Base-by-base conservation (phyloP, 164 flowering plant species). In the Magnolia sinica region DNA sequence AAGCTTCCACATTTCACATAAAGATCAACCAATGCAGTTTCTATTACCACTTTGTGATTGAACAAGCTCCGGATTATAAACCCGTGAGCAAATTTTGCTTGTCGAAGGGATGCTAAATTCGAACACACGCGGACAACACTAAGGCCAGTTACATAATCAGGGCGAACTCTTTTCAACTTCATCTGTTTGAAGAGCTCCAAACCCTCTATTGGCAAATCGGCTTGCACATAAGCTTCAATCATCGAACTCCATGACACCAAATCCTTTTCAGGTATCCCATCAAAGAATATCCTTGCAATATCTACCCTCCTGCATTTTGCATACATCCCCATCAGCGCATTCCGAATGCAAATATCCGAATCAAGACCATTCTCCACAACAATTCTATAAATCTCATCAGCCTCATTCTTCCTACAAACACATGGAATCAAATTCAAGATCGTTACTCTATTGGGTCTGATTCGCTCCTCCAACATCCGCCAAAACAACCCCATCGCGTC, bases 161-260 rank as follows among this genome's bases (percentile, higher is more conserved):
- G 82, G 31, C 27, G 16, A 37, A 76, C 10, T 29, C 74, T 64
- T 31, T 71, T 79, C 51, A 72, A 55, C 22, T 22, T 78, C 85
- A 83, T 76, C 71, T 78, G 72, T 64, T 74, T 64, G 69, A 78
- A 81, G 50, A 83, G 75, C 49, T 76, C 74, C 73, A 83, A 69
- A 16, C 81, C 76, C 58, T 76, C 74, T 22, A 68, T 27, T 59
- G 83, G 76, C 64, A 78, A 49, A 69, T 75, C 83, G 27, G 78
- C 83, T 58, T 74, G 76, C 3, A 61, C 76, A 58, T 80, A 84
- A 64, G 81, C 81, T 76, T 82, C 84, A 16, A 82, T 80, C 81
- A 84, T 84, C 45, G 83, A 76, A 67, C 80, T 76, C 86, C 84
- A 82, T 52, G 80, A 74, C 70, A 84, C 78, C 70, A 84, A 73